Percentiles rank a stretch among this genome's conserved stretches.
phyloP scores from a whole-genome alignment of 768 basidiomycete species.

The Auriscalpium orientale region DNA sequence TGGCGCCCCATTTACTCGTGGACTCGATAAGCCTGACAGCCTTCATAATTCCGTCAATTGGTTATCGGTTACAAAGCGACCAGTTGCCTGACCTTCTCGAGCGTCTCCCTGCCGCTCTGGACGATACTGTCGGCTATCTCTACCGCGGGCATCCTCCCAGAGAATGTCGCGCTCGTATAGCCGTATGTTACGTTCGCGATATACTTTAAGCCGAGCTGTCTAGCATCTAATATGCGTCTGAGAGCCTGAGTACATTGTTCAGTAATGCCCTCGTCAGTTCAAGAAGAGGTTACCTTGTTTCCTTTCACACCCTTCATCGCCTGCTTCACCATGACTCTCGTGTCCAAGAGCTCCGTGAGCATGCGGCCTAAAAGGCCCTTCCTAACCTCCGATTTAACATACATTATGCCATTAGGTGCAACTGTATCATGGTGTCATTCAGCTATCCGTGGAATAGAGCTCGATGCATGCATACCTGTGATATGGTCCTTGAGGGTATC shows the following conservation, averaged over 20 bases:
- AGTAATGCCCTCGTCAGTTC: background rate
- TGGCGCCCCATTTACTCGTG: conserved; percentile 79
- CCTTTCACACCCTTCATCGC: conserved; percentile 78
- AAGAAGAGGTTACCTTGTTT: conserved; percentile 55
- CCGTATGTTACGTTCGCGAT: conserved; percentile 95
- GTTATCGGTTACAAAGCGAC: background rate
- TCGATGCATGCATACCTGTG: conserved; percentile 44
- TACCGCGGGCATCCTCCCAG: conserved; percentile 96
- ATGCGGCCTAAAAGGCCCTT: conserved; percentile 84
- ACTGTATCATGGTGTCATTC: conserved; percentile 39
- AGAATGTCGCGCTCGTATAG: conserved; percentile 90
- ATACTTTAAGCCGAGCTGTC: conserved; percentile 89
- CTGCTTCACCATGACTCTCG: conserved; percentile 96
- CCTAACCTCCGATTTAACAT: conserved; percentile 78
- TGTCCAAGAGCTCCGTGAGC: conserved; percentile 88
- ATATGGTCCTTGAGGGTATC: conserved; percentile 69
- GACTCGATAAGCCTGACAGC: conserved; percentile 75
- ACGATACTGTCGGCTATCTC: conserved; percentile 98
- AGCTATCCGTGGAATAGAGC: background rate
- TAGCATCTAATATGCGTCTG: conserved; percentile 71
- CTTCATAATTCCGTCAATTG: conserved; percentile 30
- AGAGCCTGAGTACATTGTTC: conserved; percentile 46
- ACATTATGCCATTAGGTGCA: conserved; percentile 92
- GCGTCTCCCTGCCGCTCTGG: conserved; percentile 89
- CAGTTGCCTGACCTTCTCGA: conserved; percentile 64